phyloP scores from a whole-genome alignment of 805 yeast species.

The Myxozyma neotropica region DNA sequence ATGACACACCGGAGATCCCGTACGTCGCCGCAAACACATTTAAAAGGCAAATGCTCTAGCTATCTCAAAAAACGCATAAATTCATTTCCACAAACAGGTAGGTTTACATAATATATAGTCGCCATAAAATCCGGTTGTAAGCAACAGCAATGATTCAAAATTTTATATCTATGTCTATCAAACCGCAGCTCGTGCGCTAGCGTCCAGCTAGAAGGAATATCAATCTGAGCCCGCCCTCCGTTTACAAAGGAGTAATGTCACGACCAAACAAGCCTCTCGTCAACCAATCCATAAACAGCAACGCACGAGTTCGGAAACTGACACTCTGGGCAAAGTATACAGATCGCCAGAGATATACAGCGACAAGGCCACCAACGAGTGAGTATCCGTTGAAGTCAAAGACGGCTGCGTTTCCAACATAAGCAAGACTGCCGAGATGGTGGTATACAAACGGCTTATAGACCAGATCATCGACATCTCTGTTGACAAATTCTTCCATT shows the following conservation, averaged over 20 bases:
- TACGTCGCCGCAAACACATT: no score
- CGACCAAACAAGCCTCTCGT: constrained; percentile 44
- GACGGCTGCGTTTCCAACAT: constrained; percentile 70
- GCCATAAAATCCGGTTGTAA: no score
- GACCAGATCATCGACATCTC: constrained; percentile 59
- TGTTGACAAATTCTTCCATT: constrained; percentile 52
- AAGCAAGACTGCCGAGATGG: constrained; percentile 69
- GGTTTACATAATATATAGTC: no score
- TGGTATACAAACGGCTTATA: constrained; percentile 62
- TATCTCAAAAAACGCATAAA: no score
- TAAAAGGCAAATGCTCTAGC: no score
- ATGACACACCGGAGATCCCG: no score
- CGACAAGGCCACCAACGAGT: constrained; percentile 64
- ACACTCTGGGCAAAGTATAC: constrained; percentile 71
- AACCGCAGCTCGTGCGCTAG: no score
- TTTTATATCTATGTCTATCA: no score
- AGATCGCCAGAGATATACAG: constrained; percentile 75
- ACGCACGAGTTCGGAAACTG: constrained; percentile 62
- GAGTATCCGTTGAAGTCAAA: constrained; percentile 64
- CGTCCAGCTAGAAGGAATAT: no score
- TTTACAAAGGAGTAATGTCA: constrained; percentile 33
- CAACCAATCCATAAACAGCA: constrained; percentile 68
- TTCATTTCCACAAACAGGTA: no score
- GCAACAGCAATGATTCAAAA: no score
- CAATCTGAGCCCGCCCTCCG: not conserved